phyloP scores from a whole-genome alignment of 169 alveolate genomes.

The Eimeria mitis region DNA sequence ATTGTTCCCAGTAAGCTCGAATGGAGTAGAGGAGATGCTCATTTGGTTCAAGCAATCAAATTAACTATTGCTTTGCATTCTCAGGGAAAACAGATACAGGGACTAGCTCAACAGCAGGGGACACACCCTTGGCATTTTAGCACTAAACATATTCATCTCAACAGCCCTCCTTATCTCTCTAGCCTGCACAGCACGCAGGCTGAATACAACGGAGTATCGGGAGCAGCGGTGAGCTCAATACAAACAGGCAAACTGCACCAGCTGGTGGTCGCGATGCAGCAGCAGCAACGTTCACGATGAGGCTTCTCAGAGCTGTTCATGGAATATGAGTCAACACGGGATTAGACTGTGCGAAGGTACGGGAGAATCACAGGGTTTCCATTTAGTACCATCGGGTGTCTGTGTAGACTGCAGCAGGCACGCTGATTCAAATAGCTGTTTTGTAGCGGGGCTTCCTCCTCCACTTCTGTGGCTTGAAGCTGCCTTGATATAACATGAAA shows the following conservation, averaged over 20 bases:
- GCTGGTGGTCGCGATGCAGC: not conserved
- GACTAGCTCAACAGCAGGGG: not conserved
- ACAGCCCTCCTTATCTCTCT: not conserved
- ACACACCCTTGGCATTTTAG: not conserved
- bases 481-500: not conserved
- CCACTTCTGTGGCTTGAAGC: not conserved
- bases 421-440: not conserved
- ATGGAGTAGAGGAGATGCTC: not conserved
- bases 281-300: not conserved
- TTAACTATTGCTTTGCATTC: not conserved
- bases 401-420: not conserved
- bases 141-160: not conserved
- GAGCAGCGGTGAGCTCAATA: not conserved
- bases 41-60: not conserved
- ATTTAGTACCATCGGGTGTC: not conserved
- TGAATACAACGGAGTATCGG: not conserved
- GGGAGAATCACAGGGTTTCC: not conserved
- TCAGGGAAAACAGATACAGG: not conserved
- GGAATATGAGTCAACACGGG: not conserved
- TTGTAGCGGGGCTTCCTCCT: not conserved
- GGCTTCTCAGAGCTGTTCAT: not conserved
- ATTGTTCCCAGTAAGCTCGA: not conserved
- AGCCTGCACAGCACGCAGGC: not conserved
- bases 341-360: not conserved
- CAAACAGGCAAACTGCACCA: not conserved